Conservation (phyloP, 129 eudicot species). For the Helichrysum umbraculigerum region DNA sequence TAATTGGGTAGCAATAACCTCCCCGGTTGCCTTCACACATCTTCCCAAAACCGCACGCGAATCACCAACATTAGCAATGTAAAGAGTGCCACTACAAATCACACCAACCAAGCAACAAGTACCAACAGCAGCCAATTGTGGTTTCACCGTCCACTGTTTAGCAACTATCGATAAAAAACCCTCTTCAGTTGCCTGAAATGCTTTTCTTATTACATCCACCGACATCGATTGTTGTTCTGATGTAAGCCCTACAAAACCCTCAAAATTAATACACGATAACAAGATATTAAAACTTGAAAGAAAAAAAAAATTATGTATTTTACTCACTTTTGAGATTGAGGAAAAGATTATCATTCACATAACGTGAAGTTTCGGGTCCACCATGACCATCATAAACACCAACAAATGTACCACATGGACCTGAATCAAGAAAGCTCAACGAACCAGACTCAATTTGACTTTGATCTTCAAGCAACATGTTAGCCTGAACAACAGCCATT, state of each 20-base stretch:
- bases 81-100: conserved; percentile 61
- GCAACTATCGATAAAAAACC: conserved; percentile 65
- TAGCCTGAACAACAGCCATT: conserved; percentile 87
- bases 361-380: conserved; percentile 82
- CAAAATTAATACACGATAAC: conserved; percentile 13
- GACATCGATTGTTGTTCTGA: conserved; percentile 61
- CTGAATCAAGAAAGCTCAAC: conserved; percentile 63
- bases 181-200: conserved; percentile 75
- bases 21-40: conserved; percentile 61
- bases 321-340: conserved; percentile 66
- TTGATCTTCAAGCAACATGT: conserved; percentile 78
- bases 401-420: conserved; percentile 72
- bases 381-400: conserved; percentile 92
- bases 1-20: conserved; percentile 66
- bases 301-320: neutral
- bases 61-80: conserved; percentile 74
- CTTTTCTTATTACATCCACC: conserved; percentile 60
- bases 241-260: conserved; percentile 45
- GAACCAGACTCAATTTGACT: conserved; percentile 78
- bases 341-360: conserved; percentile 61
- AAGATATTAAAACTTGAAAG: neutral
- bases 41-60: conserved; percentile 82
- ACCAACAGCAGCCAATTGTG: conserved; percentile 80
- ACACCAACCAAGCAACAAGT: conserved; percentile 75
- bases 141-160: conserved; percentile 61